Base-by-base conservation (phyloP, 2,329 filamentous ascomycete genomes). In the Pseudogymnoascus sp. region DNA sequence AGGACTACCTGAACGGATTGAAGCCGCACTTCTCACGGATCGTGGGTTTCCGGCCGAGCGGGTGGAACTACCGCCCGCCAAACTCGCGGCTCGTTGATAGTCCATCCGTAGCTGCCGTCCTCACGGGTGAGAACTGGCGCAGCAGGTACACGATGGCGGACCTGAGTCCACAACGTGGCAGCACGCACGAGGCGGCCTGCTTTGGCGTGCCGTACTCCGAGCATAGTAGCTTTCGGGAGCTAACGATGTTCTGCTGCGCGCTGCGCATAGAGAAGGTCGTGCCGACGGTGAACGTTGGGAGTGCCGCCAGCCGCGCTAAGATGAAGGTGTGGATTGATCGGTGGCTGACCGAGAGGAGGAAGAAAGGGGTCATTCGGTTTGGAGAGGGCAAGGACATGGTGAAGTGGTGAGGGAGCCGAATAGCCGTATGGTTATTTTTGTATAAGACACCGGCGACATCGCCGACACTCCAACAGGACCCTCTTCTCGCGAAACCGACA, bases 141-240 rank as follows among this genome's bases (percentile, higher is more conserved):
- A 88, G 88, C 10, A 78, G 83, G 1, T 97, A 93, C 73, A 81
- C 81, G 0, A 84, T 85, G 69, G 78, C 80, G 6, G 90, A 97
- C 64, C 82, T 99, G 42, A 81, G 86, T 0, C 88, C 91, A 0
- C 91, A 96, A 76, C 83, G 91, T 3, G 95, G 95, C 2, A 93
- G 89, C 75, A 93, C 89, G 2, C 83, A 83, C 59, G 88, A 93
- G 69, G 90, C 90, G 38, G 88, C 89, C 74, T 97, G 92, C 74
- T 96, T 96, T 69, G 93, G 91, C 0, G 95, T 97, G 1, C 95
- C 95, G 1, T 99, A 99, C 73, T 93, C 89, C 61, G 95, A 99
- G 77, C 95, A 99, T 74, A 95, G 90, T 74, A 96, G 90, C 66
- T 99, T 99, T 73, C 83, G 93, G 42, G 95, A 99, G 78, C 76